A percentile compares a stretch with the other conserved stretches of the same genome.
Conservation (phyloP, 1,139 yeast species). For the Eremothecium cymbalariae region DNA sequence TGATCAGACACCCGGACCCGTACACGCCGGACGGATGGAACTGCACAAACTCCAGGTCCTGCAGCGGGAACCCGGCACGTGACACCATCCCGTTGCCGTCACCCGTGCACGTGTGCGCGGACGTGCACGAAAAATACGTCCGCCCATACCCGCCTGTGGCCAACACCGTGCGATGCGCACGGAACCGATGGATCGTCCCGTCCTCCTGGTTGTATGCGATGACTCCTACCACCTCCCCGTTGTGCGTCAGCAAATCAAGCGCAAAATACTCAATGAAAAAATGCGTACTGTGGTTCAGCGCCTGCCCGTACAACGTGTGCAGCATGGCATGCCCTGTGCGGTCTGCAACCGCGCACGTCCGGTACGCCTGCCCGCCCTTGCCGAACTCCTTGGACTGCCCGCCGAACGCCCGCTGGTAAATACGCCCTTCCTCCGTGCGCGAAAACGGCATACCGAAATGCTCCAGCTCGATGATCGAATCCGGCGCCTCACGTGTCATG, state of each 20-base stretch:
- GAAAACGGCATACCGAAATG: constrained; percentile 98
- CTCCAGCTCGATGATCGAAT: constrained; percentile 91
- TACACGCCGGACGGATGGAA: constrained; percentile 99
- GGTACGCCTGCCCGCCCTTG: constrained; percentile 98
- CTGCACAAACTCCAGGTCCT: constrained; percentile 95
- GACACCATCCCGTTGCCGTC: constrained; percentile 98
- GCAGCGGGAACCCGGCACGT: constrained; percentile 96
- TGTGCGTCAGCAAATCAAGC: constrained; percentile 86
- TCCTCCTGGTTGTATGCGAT: constrained; percentile 98
- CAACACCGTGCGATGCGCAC: constrained; percentile 90
- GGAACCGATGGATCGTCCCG: constrained; percentile 96
- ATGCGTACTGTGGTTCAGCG: constrained; percentile 93
- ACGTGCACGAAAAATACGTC: constrained; percentile 96
- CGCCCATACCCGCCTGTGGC: constrained; percentile 99
- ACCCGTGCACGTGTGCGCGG: constrained; percentile 99
- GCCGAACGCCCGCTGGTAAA: constrained; percentile 98
- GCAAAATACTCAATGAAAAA: constrained; percentile 98
- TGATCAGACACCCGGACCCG: constrained; percentile 96
- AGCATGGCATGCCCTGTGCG: constrained; percentile 97
- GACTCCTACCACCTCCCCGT: constrained; percentile 94
- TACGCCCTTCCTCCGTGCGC: constrained; percentile 93
- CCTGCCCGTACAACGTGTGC: constrained; percentile 95
- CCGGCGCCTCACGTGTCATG: constrained; percentile 98
- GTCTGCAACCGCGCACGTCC: constrained; percentile 99
- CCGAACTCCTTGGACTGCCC: constrained; percentile 95